phyloP scores from a whole-genome alignment of 257 asterid species.

The Cynanchum wilfordii region DNA sequence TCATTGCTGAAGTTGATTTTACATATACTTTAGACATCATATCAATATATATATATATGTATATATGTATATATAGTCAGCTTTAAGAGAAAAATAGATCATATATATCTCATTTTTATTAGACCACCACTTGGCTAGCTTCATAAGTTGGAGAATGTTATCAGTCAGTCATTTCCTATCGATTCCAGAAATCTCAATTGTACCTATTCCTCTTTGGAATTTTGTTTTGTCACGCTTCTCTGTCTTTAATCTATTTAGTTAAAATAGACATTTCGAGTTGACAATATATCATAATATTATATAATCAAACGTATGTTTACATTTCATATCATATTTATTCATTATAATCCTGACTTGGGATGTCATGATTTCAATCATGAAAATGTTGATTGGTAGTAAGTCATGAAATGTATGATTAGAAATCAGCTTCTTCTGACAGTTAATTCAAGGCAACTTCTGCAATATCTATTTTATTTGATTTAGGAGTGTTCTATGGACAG shows the following conservation, averaged over 20 bases:
- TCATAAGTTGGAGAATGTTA: background rate
- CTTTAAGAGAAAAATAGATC: background rate
- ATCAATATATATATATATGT: background rate
- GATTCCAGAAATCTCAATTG: background rate
- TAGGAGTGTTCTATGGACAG: background rate
- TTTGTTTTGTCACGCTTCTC: too few relatives aligned
- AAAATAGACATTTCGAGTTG: too few relatives aligned
- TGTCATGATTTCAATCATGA: too few relatives aligned
- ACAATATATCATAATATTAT: too few relatives aligned
- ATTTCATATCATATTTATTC: too few relatives aligned
- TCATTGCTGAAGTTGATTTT: constrained; percentile 1
- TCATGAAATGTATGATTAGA: background rate
- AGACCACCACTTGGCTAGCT: background rate
- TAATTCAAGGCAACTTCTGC: background rate
- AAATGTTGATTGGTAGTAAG: background rate
- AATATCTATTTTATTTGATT: background rate
- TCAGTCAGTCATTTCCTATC: background rate
- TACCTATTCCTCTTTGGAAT: background rate
- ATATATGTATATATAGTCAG: background rate
- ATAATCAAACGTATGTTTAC: too few relatives aligned
- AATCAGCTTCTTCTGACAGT: background rate
- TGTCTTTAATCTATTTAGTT: too few relatives aligned
- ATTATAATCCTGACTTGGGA: too few relatives aligned
- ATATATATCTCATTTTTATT: background rate
- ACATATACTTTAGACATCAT: background rate